Conservation (phyloP, 2,329 filamentous ascomycete species). For the Cercospora beticola region DNA sequence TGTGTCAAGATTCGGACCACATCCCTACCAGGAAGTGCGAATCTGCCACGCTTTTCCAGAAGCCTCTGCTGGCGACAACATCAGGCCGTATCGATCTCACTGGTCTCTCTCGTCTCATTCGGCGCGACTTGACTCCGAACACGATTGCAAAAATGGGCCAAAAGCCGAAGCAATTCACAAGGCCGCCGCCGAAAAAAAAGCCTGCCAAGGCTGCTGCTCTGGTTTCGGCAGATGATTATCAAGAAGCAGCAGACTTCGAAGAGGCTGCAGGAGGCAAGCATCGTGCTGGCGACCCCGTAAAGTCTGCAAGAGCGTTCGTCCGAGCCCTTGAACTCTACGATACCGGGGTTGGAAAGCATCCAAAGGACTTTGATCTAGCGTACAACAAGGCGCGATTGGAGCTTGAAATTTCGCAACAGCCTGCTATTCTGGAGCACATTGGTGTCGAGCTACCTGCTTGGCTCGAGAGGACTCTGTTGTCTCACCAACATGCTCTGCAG, state of each 20-base stretch:
- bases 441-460: slow-evolving; percentile 54
- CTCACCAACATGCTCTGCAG: slow-evolving; percentile 61
- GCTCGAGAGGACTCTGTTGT: slow-evolving; percentile 60
- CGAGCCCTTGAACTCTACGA: slow-evolving; percentile 67
- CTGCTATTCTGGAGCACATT: slow-evolving; percentile 60
- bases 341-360: slow-evolving; percentile 60
- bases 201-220: slow-evolving; percentile 47
- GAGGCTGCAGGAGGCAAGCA: slow-evolving; percentile 75
- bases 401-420: slow-evolving; percentile 68
- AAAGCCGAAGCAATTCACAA: slow-evolving; percentile 35
- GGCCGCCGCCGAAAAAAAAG: slow-evolving; percentile 35
- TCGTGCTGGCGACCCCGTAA: slow-evolving; percentile 67
- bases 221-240: slow-evolving; percentile 65
- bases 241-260: slow-evolving; percentile 65
- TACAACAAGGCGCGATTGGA: slow-evolving; percentile 75
- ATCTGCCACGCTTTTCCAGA: slow-evolving; percentile 4
- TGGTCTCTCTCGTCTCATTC: neutral
- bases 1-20: slow-evolving; percentile 1
- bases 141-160: slow-evolving; percentile 25
- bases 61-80: neutral
- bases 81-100: neutral
- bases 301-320: slow-evolving; percentile 61
- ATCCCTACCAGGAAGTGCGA: slow-evolving; percentile 2
- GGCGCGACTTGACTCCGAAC: neutral
- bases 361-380: slow-evolving; percentile 66